Evolutionary conservation across 2,329 filamentous ascomycete genomes (phyloP), one percentile per base, ranked within the genome.

Genomic region (Bipolaris cookei): DNA sequence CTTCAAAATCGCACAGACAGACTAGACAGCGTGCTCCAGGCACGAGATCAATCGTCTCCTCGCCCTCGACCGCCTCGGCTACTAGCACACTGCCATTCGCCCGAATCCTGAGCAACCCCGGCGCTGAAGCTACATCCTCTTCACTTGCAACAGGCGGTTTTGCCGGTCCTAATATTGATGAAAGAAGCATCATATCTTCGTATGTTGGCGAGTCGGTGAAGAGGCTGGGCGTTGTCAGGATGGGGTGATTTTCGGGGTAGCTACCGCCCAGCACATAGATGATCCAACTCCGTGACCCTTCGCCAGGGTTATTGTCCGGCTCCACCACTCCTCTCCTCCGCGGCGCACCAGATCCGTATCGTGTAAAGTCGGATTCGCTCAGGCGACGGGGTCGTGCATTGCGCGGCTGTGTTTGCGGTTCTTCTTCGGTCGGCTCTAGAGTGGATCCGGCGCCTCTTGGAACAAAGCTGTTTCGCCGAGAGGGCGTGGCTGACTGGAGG

Each of bases 181-280:
- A 88, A 3, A 90, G 80, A 42, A 90, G 77, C 70, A 89, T 84
- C 87, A 90, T 90, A 64, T 90, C 87, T 74, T 90, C 87, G 67
- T 90, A 90, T 1, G 87, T 89, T 1, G 87, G 87, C 49, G 87
- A 86, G 74, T 90, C 87, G 16, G 87, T 90, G 70, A 89, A 90
- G 10, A 90, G 78, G 64, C 86, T 89, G 11, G 87, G 88, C 18
- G 88, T 88, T 6, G 87, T 88, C 59, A 90, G 83, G 20, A 88
- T 88, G 20, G 87, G 88, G 69, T 90, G 87, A 63, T 89, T 88
- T 65, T 89, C 87, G 1, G 88, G 87, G 51, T 89, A 84, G 63
- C 87, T 89, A 39, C 87, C 88, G 42, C 87, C 87, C 49, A 90
- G 83, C 7, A 90, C 87, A 69, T 90, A 90, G 51, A 90, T 89